Evolutionary conservation across 163 green algal species (phyloP).

Genomic region (Dunaliella salina): DNA sequence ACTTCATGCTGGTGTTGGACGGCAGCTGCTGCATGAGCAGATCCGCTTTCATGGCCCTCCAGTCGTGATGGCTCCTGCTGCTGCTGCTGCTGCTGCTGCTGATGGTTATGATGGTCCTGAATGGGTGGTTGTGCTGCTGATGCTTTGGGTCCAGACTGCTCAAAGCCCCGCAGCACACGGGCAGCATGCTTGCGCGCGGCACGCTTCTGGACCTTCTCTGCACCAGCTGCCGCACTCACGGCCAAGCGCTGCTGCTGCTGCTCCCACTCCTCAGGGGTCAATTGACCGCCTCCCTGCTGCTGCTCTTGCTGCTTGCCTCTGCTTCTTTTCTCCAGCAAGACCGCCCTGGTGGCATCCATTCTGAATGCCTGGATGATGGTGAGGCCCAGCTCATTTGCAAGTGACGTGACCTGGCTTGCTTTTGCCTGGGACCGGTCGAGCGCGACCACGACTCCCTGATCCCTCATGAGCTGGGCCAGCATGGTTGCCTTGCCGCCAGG

Average conservation of each 20-base stretch:
- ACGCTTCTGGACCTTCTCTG: neutral
- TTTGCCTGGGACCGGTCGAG: slow-evolving; percentile 85
- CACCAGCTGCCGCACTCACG: neutral
- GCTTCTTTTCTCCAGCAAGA: slow-evolving; percentile 9
- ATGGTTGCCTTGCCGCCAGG: slow-evolving; percentile 78
- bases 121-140: no score
- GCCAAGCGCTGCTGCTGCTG: slow-evolving; percentile 10
- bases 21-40: no score
- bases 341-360: slow-evolving; percentile 68
- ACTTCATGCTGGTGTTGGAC: no score
- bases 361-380: slow-evolving; percentile 64
- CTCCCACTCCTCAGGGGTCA: neutral
- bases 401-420: slow-evolving; percentile 47
- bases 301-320: slow-evolving; percentile 13
- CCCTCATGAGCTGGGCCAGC: slow-evolving; percentile 74
- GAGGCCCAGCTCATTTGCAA: slow-evolving; percentile 71
- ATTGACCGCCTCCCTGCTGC: neutral
- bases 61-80: no score
- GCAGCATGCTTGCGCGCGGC: slow-evolving; percentile 1
- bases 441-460: slow-evolving; percentile 57
- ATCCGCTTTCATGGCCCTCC: no score
- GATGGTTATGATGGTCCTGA: no score
- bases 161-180: no score
- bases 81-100: no score
- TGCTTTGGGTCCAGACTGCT: no score